Evolutionary conservation across 257 asterid species (phyloP).

Genomic region (Euphrasia confusa): DNA sequence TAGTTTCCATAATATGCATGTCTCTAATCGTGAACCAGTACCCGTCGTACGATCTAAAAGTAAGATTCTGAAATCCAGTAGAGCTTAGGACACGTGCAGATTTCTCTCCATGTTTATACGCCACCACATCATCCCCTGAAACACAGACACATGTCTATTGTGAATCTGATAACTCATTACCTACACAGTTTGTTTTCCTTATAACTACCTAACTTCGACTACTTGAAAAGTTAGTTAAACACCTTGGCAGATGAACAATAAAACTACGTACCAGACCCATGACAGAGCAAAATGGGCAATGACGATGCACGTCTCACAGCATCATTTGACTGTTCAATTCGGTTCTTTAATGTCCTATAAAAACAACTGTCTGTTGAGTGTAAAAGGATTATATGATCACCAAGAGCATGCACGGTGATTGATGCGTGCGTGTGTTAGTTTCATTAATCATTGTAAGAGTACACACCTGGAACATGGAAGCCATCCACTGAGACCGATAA

Average conservation of each 20-base stretch:
- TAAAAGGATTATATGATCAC: constrained; percentile 14
- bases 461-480: constrained; percentile 73
- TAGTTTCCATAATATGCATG: background rate
- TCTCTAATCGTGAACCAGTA: constrained; percentile 24
- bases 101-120: constrained; percentile 59
- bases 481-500: constrained; percentile 79
- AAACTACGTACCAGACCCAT: constrained; percentile 61
- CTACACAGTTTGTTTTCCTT: background rate
- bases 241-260: background rate
- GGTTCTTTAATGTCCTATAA: constrained; percentile 56
- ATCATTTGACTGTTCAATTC: constrained; percentile 45
- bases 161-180: background rate
- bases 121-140: constrained; percentile 83
- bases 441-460: background rate
- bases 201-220: too few relatives aligned
- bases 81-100: constrained; percentile 45
- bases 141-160: constrained; percentile 13
- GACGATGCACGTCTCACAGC: constrained; percentile 60
- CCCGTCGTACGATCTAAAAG: constrained; percentile 62
- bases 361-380: constrained; percentile 23
- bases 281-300: constrained; percentile 70
- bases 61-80: constrained; percentile 55
- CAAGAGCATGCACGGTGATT: constrained; percentile 14
- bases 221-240: background rate
- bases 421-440: constrained; percentile 7